Evolutionary conservation across 352 stramenopile genomes (phyloP), one percentile per base, ranked within the genome.

Genomic region (Phytophthora sp.): DNA sequence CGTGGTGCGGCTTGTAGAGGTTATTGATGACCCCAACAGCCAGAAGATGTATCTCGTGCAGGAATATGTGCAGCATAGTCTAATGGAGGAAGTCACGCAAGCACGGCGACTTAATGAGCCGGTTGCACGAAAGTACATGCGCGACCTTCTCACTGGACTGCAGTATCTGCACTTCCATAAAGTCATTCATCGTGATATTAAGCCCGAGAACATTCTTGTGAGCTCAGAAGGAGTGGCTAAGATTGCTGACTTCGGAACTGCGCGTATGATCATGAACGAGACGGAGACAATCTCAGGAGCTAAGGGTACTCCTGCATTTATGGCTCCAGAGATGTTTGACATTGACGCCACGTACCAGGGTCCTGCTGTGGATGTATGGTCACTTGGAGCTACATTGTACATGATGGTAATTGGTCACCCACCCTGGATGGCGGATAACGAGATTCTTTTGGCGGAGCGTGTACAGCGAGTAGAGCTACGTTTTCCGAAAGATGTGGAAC

Each of bases 21-120:
- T 98, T 15, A 98, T 98, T 44, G 95, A 98, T 55, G 93, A 98
- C 45, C 91, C 89, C 5, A 91, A 87, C 21, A 93, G 89, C 21
- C 91, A 98, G 67, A 97, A 98, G 60, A 94, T 98, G 71, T 98
- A 98, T 62, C 76, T 98, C 0, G 93, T 98, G 27, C 85, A 98
- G 50, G 94, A 98, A 66, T 98, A 98, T 69, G 88, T 96, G 31
- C 88, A 97, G 65, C 88, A 92, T 61, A 97, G 96, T 39, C 77
- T 98, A 20, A 89, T 98, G 66, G 91, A 97, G 64, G 87, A 98
- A 60, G 72, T 97, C 7, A 93, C 85, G 9, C 62, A 76, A 27
- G 62, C 77, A 6, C 75, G 89, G 17, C 82, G 82, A 0, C 62
- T 97, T 9, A 80, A 38, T 45, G 86, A 95, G 37, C 71, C 81